Evolutionary conservation across 2,329 filamentous ascomycete genomes (phyloP).

Genomic region (Lecanosticta acicola): DNA sequence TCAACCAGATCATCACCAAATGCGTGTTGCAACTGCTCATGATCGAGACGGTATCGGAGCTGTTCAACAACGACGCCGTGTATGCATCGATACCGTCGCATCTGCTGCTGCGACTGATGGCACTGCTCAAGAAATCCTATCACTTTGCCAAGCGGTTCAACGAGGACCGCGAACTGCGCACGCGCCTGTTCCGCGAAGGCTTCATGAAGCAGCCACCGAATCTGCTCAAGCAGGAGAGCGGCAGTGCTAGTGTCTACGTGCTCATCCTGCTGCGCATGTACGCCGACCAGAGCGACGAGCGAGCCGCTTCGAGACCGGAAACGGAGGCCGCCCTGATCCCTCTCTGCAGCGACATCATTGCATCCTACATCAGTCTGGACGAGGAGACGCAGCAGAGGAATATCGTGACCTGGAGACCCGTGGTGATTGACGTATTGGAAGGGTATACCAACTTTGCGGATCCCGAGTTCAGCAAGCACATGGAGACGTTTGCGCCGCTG

Average conservation of each 20-base stretch:
- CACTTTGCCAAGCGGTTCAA: constrained; percentile 97
- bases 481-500: constrained; percentile 79
- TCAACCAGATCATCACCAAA: constrained; percentile 98
- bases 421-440: constrained; percentile 94
- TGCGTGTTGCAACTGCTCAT: constrained; percentile 96
- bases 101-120: constrained; percentile 88
- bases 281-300: constrained; percentile 77
- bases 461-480: constrained; percentile 71
- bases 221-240: constrained; percentile 91
- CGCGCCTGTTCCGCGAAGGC: constrained; percentile 90
- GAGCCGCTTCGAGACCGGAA: constrained; percentile 69
- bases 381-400: constrained; percentile 96
- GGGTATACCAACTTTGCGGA: constrained; percentile 81
- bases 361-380: constrained; percentile 76
- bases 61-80: constrained; percentile 95
- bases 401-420: constrained; percentile 92
- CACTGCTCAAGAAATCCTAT: constrained; percentile 88
- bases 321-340: constrained; percentile 91
- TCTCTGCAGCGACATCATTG: constrained; percentile 89
- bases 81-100: constrained; percentile 87
- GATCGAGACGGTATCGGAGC: constrained; percentile 98
- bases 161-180: constrained; percentile 89
- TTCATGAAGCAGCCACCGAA: constrained; percentile 99
- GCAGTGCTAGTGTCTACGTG: constrained; percentile 89
- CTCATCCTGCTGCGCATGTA: constrained; percentile 97